Conservation (phyloP, 176 grass and related monocot species). For the Paspalum notatum region DNA sequence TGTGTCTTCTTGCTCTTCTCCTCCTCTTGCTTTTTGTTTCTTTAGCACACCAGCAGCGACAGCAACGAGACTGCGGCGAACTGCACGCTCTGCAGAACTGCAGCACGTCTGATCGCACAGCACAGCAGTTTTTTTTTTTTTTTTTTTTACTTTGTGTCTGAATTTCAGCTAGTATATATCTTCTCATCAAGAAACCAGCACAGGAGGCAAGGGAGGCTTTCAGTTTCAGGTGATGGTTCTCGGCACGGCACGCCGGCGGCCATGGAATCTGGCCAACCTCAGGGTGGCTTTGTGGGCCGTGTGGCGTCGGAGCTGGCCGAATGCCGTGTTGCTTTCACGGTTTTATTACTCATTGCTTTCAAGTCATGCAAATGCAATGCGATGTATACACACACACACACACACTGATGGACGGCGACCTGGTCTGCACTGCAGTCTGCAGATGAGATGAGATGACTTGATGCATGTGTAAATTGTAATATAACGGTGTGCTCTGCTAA, state of each 20-base stretch:
- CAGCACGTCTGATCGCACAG: background rate
- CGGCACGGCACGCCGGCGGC: constrained; percentile 7
- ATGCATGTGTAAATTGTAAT: too few relatives aligned
- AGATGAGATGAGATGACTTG: too few relatives aligned
- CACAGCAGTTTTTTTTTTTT: background rate
- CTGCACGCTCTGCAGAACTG: background rate
- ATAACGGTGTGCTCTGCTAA: too few relatives aligned
- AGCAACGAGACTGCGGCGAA: background rate
- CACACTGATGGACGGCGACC: background rate
- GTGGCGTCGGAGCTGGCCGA: background rate
- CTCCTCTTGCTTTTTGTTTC: background rate
- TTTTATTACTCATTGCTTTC: constrained; percentile 16
- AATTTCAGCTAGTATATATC: background rate
- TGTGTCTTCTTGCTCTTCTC: background rate
- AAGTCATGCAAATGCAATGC: constrained; percentile 15
- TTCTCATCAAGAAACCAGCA: background rate
- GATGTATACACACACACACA: background rate
- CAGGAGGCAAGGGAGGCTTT: background rate
- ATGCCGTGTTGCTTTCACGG: constrained; percentile 20
- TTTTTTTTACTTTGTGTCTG: background rate
- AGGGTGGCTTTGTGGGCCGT: background rate
- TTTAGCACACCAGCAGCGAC: background rate
- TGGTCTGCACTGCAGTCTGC: background rate
- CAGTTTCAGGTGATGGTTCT: background rate
- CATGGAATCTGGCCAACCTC: constrained; percentile 5